Evolutionary conservation across 108 stramenopile species (phyloP).

Genomic region (Pinguiococcus pyrenoidosus): DNA sequence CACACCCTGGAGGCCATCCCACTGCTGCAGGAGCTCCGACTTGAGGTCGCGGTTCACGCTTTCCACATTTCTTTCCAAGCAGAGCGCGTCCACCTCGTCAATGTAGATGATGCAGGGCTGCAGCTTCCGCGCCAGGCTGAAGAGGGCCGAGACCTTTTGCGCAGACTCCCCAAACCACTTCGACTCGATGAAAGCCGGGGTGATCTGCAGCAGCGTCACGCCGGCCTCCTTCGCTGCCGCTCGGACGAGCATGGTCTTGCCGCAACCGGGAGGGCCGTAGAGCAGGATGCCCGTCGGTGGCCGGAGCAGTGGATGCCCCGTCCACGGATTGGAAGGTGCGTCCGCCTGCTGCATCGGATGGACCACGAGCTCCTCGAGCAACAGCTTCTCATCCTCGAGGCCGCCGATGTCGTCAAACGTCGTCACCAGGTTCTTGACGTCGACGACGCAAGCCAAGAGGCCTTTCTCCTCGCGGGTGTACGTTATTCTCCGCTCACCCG

Average conservation of each 20-base stretch:
- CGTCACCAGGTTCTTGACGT: conserved; percentile 47
- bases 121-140: conserved; percentile 66
- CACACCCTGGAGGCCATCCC: no score
- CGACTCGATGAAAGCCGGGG: conserved; percentile 63
- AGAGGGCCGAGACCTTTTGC: conserved; percentile 70
- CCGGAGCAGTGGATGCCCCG: conserved; percentile 44
- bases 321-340: conserved; percentile 41
- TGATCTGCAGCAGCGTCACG: conserved; percentile 73
- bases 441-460: no score
- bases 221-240: conserved; percentile 77
- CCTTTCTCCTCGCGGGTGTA: no score
- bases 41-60: no score
- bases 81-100: conserved; percentile 85
- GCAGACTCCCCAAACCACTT: conserved; percentile 90
- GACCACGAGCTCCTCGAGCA: conserved; percentile 69
- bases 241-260: conserved; percentile 87
- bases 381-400: conserved; percentile 55
- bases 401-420: conserved; percentile 68
- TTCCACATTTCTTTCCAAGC: no score
- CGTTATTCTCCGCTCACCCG: no score
- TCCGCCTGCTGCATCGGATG: conserved; percentile 67
- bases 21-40: no score
- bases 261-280: conserved; percentile 58
- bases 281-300: conserved; percentile 71
- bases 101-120: conserved; percentile 79